Base-by-base conservation (phyloP, 805 yeast genomes). In the Cyberlindnera sargentensis region DNA sequence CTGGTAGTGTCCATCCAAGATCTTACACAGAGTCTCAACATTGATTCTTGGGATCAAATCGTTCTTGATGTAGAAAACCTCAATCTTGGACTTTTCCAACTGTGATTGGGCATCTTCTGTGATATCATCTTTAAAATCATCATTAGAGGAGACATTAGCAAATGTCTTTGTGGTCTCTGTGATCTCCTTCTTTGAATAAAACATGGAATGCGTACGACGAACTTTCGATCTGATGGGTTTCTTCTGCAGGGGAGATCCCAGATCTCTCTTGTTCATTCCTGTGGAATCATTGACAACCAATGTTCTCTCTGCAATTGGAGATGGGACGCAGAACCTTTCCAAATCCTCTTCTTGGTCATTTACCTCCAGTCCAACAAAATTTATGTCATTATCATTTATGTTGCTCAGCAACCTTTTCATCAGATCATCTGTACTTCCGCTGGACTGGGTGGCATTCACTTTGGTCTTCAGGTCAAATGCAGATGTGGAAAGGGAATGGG, bases 21-120 rank as follows among this genome's bases (percentile, higher is more conserved):
- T 73, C 39, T 68, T 72, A 53, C 73, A 73, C 61, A 80, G 68
- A 45, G 80, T 80, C 42, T 66, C 71, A 40, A 73, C 82, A 45
- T 68, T 72, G 50, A 85, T 83, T 44, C 91, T 72, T 26, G 87
- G 84, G 41, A 85, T 72, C n/a, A 81, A 72, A 58, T 84, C 89
- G 48, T 75, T 68, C 40, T 68, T 63, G 41, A 70, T 70, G 26
- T 58, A 54, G 47, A 72, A 73, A 5, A 77, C 67, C 40, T 66
- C 63, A 4, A 76, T 61, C 28, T 60, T 49, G 7, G 73, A 62
- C 40, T 59, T 56, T 8, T 52, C 52, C 38, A 59, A 42, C 20
- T 46, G 32, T 11, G 55, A 49, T 31, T 48, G 45, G 23, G 55
- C 44, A 8, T 46, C 29, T 8, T 33, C 8, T 9, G 46, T 35